Percentiles rank a stretch among this genome's conserved stretches.
Evolutionary conservation across 2,329 filamentous ascomycete species (phyloP).

Genomic region (Penicillium freii): DNA sequence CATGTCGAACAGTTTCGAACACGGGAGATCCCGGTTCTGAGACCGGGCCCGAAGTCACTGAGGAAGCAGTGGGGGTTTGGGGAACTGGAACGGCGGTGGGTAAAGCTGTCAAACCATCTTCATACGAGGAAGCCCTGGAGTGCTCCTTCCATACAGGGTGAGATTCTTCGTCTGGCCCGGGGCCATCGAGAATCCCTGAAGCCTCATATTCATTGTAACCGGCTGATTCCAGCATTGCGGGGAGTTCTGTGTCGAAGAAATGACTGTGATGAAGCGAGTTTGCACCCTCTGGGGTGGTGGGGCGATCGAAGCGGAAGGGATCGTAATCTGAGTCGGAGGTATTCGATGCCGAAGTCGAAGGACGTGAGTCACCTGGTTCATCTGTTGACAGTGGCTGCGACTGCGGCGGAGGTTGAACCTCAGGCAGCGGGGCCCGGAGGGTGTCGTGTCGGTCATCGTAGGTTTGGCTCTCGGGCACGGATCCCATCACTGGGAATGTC

Average conservation of each 20-base stretch:
- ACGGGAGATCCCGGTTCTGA: slow-evolving; percentile 23
- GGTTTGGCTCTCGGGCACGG: slow-evolving; percentile 14
- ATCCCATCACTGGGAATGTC: slow-evolving; percentile 51
- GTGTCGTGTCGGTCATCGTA: slow-evolving; percentile 32
- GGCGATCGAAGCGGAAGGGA: slow-evolving; percentile 44
- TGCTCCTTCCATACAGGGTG: slow-evolving; percentile 31
- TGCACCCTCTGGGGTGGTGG: slow-evolving; percentile 26
- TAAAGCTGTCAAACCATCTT: slow-evolving; percentile 23
- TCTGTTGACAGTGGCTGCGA: slow-evolving; percentile 16
- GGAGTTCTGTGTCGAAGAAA: slow-evolving; percentile 47
- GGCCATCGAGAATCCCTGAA: slow-evolving; percentile 54
- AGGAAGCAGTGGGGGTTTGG: slow-evolving; percentile 13
- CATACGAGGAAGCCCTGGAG: slow-evolving; percentile 7
- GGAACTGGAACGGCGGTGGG: slow-evolving; percentile 27
- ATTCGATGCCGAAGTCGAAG: slow-evolving; percentile 39
- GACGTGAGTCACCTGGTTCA: slow-evolving; percentile 35
- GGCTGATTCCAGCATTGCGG: slow-evolving; percentile 47
- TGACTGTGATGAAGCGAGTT: slow-evolving; percentile 13
- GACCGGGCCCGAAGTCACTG: slow-evolving; percentile 12
- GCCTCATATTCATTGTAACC: slow-evolving; percentile 50
- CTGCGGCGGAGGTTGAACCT: slow-evolving; percentile 5
- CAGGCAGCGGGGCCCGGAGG: slow-evolving; percentile 30
- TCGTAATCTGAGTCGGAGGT: slow-evolving; percentile 43
- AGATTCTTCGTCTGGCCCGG: slow-evolving; percentile 54
- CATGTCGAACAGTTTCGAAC: slow-evolving; percentile 20